Evolutionary conservation across 2,329 filamentous ascomycete genomes (phyloP), one percentile per base, ranked within the genome.

Genomic region (Helotiales sp.): DNA sequence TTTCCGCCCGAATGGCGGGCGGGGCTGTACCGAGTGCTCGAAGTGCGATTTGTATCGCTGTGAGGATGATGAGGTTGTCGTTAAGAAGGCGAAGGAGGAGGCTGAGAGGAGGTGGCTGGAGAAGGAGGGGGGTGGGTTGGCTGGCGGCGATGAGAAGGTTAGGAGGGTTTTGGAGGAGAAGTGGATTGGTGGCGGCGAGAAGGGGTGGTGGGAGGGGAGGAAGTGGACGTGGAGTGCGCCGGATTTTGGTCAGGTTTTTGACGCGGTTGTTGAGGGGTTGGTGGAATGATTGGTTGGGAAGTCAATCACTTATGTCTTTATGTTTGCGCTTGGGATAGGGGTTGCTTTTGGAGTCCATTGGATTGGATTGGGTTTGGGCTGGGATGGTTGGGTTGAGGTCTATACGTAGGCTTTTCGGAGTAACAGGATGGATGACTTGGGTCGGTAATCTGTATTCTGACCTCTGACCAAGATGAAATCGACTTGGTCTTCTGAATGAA

Each of bases 1-100:
- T 80, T 98, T 98, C 78, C 87, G 96, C 8, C 90, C 92, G 10
- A 86, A 91, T 69, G 92, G 91, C 0, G 93, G 94, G 58, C 82
- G 84, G 22, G 86, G 87, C 15, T 99, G 96, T 78, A 84, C 79
- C 1, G 89, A 96, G 78, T 98, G 96, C 80, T 89, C 90, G 49
- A 89, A 88, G 74, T 95, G 92, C 79, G 93, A 93, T 75, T 83
- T 95, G 11, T 88, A 87, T 73, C 79, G 82, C 50, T 91, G 90
- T 81, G 91, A 94, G 79, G 86, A 89, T 63, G 92, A 94, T 77
- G 88, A 93, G 68, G 81, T 83, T 37, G 87, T 93, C 22, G 84
- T 93, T 37, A 84, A 84, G 58, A 84, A 87, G 66, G 92, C 92
- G 0, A 90, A 89, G 50, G 86, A 89, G 72, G 87, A 90, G 73